Conservation (phyloP, 345 rosid genomes). For the Fremontodendron californicum region DNA sequence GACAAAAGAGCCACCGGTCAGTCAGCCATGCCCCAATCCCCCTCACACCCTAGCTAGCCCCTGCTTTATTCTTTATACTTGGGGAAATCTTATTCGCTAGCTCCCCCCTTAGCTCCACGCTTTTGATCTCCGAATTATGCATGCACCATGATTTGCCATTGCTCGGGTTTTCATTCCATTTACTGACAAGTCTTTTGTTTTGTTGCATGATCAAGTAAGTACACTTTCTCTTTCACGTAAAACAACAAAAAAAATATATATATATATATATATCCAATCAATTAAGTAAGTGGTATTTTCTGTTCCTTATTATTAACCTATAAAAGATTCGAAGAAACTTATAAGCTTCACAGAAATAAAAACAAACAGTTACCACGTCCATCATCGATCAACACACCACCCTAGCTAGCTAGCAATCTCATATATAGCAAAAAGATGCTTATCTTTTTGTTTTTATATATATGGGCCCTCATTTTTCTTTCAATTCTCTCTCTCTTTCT, state of each 20-base stretch:
- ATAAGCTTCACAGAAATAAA: background rate
- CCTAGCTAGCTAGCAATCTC: background rate
- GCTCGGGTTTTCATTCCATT: background rate
- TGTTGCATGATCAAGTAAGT: background rate
- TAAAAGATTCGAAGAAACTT: background rate
- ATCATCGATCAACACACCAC: background rate
- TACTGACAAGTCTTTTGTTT: background rate
- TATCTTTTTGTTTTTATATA: no score
- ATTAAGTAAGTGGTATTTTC: no score
- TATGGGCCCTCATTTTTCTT: background rate
- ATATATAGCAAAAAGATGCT: background rate
- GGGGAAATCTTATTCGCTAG: no score
- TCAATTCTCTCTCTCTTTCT: background rate
- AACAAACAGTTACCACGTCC: background rate
- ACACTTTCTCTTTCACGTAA: background rate
- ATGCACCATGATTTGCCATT: background rate
- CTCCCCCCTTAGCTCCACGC: background rate
- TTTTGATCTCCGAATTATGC: background rate
- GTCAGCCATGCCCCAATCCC: background rate
- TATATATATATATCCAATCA: background rate
- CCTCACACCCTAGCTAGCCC: no score
- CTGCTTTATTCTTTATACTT: no score
- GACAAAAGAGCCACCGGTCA: background rate
- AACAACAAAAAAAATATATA: background rate
- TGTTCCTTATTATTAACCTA: background rate